A percentile compares a stretch with the other conserved stretches of the same genome.
Evolutionary conservation across 129 eudicot genomes (phyloP).

Genomic region (Heracleum sosnowskyi): DNA sequence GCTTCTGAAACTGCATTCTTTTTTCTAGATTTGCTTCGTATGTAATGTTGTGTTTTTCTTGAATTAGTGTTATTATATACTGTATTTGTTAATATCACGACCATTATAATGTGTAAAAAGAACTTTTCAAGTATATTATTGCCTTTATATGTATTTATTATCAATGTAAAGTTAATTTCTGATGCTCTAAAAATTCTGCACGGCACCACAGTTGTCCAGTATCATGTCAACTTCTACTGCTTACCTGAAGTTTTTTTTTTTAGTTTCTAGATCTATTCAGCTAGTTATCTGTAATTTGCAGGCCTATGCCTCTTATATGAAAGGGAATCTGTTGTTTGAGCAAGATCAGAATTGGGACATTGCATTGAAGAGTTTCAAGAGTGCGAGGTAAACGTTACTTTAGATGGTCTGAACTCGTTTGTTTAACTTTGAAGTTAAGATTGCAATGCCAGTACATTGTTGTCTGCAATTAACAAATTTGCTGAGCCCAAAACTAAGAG

Average conservation of each 20-base stretch:
- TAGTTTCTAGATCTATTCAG: slow-evolving; percentile 16
- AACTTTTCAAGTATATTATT: too few relatives aligned
- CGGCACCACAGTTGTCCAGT: background rate
- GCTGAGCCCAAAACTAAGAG: background rate
- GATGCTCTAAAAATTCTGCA: too few relatives aligned
- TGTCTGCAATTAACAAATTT: background rate
- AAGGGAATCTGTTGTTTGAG: slow-evolving; percentile 76
- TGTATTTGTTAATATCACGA: background rate
- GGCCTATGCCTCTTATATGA: slow-evolving; percentile 97
- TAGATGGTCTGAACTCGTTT: background rate
- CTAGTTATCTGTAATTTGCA: slow-evolving; percentile 29
- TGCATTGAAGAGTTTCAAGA: slow-evolving; percentile 92
- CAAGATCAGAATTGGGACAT: slow-evolving; percentile 94
- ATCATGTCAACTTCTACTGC: background rate
- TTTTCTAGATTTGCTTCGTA: background rate
- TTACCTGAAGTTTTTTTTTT: background rate
- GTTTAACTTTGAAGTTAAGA: background rate
- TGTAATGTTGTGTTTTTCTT: background rate
- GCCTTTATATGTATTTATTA: background rate
- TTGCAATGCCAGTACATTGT: background rate
- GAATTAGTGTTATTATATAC: background rate
- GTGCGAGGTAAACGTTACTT: slow-evolving; percentile 58
- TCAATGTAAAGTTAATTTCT: background rate
- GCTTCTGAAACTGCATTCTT: background rate
- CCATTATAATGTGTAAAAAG: background rate